phyloP scores from a whole-genome alignment of 352 stramenopile species.

The Globisporangium paddicum region DNA sequence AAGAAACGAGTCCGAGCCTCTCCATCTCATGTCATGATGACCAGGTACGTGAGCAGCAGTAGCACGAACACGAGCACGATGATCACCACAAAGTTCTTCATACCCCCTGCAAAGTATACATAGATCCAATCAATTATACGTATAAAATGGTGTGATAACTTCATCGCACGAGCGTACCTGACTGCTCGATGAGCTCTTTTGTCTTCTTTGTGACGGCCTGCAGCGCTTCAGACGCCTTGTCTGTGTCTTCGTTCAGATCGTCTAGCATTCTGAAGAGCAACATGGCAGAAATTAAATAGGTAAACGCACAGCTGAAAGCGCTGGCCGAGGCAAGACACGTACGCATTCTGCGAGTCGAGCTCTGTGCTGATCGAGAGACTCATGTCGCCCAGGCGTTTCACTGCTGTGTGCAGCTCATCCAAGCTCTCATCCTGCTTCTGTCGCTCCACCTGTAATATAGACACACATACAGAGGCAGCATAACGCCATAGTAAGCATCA shows the following conservation, averaged over 20 bases:
- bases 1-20: neutral
- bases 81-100: slow-evolving; percentile 87
- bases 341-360: slow-evolving; percentile 80
- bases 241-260: slow-evolving; percentile 78
- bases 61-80: slow-evolving; percentile 82
- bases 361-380: slow-evolving; percentile 82
- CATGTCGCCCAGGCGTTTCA: slow-evolving; percentile 81
- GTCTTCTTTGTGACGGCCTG: slow-evolving; percentile 81
- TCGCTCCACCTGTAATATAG: slow-evolving; percentile 37
- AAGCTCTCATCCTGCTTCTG: slow-evolving; percentile 84
- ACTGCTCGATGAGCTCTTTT: slow-evolving; percentile 83
- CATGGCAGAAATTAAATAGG: neutral
- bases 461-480: neutral
- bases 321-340: no score
- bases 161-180: slow-evolving; percentile 19
- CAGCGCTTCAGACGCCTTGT: slow-evolving; percentile 72
- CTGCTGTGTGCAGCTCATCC: slow-evolving; percentile 67
- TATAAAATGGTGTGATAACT: neutral
- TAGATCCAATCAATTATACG: neutral
- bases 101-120: slow-evolving; percentile 35
- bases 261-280: slow-evolving; percentile 66
- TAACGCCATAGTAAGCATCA: neutral
- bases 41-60: slow-evolving; percentile 82
- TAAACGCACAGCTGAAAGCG: no score
- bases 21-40: slow-evolving; percentile 81